Evolutionary conservation across 257 asterid species (phyloP).

Genomic region (Paulownia fortunei): DNA sequence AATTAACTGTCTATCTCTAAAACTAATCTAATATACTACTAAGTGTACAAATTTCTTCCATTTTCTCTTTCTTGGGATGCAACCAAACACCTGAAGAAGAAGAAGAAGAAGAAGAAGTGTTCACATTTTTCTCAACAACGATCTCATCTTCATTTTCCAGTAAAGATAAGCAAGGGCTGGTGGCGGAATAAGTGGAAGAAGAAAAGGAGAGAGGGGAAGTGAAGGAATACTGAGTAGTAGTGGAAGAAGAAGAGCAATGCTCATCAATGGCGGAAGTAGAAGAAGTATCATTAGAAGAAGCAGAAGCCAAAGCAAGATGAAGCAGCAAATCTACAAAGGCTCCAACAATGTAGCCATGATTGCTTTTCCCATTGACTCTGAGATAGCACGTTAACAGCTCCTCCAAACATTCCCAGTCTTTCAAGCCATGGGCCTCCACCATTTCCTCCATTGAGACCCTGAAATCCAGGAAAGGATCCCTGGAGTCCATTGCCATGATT

Average conservation of each 20-base stretch:
- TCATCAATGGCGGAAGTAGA: constrained; percentile 34
- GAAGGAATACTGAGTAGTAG: constrained; percentile 38
- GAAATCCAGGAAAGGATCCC: constrained; percentile 56
- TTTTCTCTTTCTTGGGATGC: neutral
- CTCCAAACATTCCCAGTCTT: constrained; percentile 54
- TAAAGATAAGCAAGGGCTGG: constrained; percentile 42
- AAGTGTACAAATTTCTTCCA: neutral
- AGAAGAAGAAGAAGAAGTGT: constrained; percentile 11
- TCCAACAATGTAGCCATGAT: constrained; percentile 58
- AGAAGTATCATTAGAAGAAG: neutral
- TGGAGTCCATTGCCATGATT: constrained; percentile 42
- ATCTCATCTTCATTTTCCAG: constrained; percentile 36
- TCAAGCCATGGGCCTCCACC: constrained; percentile 54
- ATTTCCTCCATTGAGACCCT: constrained; percentile 68
- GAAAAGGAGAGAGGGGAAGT: constrained; percentile 53
- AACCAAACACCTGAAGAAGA: constrained; percentile 20
- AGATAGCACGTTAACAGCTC: constrained; percentile 55
- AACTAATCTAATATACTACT: neutral
- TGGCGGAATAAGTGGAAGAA: constrained; percentile 43
- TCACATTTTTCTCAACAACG: neutral
- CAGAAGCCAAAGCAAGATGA: constrained; percentile 23
- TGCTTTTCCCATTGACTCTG: constrained; percentile 43
- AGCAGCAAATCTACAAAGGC: constrained; percentile 60
- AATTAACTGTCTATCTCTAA: neutral
- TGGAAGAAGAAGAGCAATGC: constrained; percentile 34